These are phyloP conservation scores for Sporothrix pseudoabietina DNA, from an alignment of 2,329 filamentous ascomycete species.

Conservation along the genomic window DNA sequence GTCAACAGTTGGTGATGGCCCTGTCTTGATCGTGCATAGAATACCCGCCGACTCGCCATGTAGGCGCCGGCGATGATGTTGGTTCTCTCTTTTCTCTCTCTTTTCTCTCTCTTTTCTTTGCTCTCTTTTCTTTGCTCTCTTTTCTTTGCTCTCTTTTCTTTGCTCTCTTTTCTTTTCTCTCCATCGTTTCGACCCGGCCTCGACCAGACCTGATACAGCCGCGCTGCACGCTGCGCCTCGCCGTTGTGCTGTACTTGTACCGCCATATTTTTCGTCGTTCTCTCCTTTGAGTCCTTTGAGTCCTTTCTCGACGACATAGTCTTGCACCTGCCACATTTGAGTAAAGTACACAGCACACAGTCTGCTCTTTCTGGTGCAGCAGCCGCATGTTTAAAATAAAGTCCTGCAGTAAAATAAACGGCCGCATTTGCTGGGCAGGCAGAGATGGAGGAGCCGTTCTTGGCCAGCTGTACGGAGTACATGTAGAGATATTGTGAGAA, in stretches of 20 bases:
- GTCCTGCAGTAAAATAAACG: not conserved
- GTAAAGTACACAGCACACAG: too few relatives aligned
- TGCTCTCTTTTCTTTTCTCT: not conserved
- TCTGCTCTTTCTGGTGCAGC: not conserved
- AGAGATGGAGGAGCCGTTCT: not conserved
- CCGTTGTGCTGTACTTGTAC: not conserved
- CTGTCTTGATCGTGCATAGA: not conserved
- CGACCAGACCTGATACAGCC: not conserved
- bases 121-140: not conserved
- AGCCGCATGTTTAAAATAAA: not conserved
- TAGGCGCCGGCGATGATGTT: not conserved
- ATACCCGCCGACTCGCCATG: not conserved
- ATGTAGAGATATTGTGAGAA: too few relatives aligned
- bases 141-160: too few relatives aligned
- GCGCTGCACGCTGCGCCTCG: slow-evolving; percentile 18
- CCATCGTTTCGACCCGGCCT: not conserved
- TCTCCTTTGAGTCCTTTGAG: not conserved
- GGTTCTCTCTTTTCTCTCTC: too few relatives aligned
- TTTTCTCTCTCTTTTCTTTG: not conserved
- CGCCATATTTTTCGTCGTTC: not conserved
- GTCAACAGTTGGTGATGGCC: not conserved
- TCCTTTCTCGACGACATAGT: not conserved
- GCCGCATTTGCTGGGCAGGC: not conserved
- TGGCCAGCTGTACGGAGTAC: not conserved
- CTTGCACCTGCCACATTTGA: not conserved